phyloP scores from a whole-genome alignment of 2,329 filamentous ascomycete genomes.

The Aspergillus novoparasiticus region DNA sequence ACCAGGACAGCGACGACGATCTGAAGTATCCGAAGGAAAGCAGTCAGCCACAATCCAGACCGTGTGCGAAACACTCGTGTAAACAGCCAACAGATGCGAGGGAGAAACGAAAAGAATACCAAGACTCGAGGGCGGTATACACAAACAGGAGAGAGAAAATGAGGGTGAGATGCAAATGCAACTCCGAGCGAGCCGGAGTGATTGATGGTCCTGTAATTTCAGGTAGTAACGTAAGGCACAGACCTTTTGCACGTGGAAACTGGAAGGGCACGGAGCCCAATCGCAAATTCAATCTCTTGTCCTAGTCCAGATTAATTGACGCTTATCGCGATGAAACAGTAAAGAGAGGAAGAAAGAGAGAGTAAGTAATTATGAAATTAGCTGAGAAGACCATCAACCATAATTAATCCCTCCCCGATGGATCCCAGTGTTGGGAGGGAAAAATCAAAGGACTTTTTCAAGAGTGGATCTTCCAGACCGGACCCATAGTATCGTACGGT shows the following conservation, averaged over 20 bases:
- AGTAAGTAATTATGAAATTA: background rate
- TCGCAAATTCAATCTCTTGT: background rate
- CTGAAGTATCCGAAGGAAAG: background rate
- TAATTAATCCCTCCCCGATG: background rate
- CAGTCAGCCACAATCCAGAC: background rate
- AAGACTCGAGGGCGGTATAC: constrained; percentile 10
- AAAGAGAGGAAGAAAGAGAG: background rate
- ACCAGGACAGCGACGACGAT: background rate
- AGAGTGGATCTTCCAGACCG: constrained; percentile 1
- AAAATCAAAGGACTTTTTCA: background rate
- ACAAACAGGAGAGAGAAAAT: constrained; percentile 6
- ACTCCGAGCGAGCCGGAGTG: constrained; percentile 5
- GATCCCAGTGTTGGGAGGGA: background rate
- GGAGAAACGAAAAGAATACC: constrained; percentile 1
- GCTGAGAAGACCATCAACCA: background rate
- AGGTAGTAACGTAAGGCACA: constrained; percentile 3
- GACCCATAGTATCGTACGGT: constrained; percentile 4
- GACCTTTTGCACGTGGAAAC: constrained; percentile 4
- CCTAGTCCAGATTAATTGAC: background rate
- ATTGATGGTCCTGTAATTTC: constrained; percentile 8
- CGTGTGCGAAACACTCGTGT: background rate
- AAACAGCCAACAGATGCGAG: background rate
- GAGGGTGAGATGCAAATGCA: background rate
- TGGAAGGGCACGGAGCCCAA: constrained; percentile 6
- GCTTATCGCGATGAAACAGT: background rate